These are phyloP conservation scores for Clonostachys byssicola DNA, from an alignment of 2,329 filamentous ascomycete genomes.

Conservation along the genomic window DNA sequence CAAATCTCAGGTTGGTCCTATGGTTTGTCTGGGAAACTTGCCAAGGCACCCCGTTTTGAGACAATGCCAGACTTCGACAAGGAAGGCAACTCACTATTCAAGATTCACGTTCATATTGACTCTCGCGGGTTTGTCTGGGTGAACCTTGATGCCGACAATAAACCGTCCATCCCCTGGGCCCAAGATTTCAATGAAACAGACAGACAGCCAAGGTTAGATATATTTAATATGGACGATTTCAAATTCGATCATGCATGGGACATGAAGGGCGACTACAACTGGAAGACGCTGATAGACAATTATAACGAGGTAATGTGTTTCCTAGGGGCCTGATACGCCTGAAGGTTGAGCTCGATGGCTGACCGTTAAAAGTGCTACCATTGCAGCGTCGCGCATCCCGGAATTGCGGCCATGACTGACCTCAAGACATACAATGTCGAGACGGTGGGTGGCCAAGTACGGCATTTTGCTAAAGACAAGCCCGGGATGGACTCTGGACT, in stretches of 20 bases:
- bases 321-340: neutral
- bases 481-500: constrained; percentile 25
- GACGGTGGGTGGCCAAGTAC: constrained; percentile 40
- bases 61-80: constrained; percentile 51
- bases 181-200: constrained; percentile 46
- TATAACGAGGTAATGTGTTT: constrained; percentile 44
- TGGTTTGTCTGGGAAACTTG: constrained; percentile 48
- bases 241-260: constrained; percentile 53
- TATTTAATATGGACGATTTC: constrained; percentile 47
- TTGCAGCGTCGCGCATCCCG: constrained; percentile 54
- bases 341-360: too few species aligned
- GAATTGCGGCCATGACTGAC: constrained; percentile 50
- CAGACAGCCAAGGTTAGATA: constrained; percentile 32
- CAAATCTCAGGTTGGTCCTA: constrained; percentile 60
- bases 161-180: constrained; percentile 32
- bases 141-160: constrained; percentile 39
- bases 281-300: constrained; percentile 55
- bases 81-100: constrained; percentile 48
- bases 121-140: constrained; percentile 52
- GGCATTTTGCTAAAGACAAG: constrained; percentile 35
- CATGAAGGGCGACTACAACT: constrained; percentile 53
- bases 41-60: constrained; percentile 56
- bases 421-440: constrained; percentile 49
- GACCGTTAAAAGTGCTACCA: constrained; percentile 46
- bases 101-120: constrained; percentile 49